Evolutionary conservation across 208 protist species (phyloP), one percentile per base, ranked within the genome.

Genomic region (Trypanosoma caninum): DNA sequence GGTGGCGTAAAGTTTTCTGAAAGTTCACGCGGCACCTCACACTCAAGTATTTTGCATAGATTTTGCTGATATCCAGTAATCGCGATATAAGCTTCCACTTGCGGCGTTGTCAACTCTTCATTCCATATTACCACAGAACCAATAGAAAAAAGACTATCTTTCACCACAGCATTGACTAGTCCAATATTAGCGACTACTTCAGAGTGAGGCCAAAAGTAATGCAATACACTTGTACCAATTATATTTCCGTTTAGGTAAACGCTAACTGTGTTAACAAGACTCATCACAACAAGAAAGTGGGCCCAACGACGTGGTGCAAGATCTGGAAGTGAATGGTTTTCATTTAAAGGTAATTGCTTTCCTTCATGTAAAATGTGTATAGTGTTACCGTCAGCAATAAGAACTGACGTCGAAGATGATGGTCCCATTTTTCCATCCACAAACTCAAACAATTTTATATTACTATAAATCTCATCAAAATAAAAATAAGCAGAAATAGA

Each of bases 241-340:
- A 76, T 74, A 56, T 76, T 76, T 44, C 76, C 88, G 53, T 88
- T 84, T 40, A 94, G 46, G 65, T 83, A 94, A 6, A 90, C 67
- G 40, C 72, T 83, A 3, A 84, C 25, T 11, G 77, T 78, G 38
- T 82, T 68, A 18, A 67, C 64, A 34, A 68, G 63, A 51, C 69
- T 78, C 55, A 94, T 64, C 8, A 89, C 81, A n/a, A 84, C 59
- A 41, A 72, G 75, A 25, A 90, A 56, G 52, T 88, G 76, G 13
- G 83, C 47, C 88, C 88, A 94, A 20, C 59, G 66, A 30, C 69
- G 60, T 0, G 80, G 55, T 25, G 50, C 16, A 50, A 94, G 85
- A 61, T 76, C 79, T 33, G 81, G 80, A 59, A 89, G 65, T 14
- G 79, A 69, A 57, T 85, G 70, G 31, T 30, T 78, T 60, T 94